These are phyloP conservation scores for Nitzschia sp. DNA, from an alignment of 108 stramenopile genomes.

Conservation along the genomic window DNA sequence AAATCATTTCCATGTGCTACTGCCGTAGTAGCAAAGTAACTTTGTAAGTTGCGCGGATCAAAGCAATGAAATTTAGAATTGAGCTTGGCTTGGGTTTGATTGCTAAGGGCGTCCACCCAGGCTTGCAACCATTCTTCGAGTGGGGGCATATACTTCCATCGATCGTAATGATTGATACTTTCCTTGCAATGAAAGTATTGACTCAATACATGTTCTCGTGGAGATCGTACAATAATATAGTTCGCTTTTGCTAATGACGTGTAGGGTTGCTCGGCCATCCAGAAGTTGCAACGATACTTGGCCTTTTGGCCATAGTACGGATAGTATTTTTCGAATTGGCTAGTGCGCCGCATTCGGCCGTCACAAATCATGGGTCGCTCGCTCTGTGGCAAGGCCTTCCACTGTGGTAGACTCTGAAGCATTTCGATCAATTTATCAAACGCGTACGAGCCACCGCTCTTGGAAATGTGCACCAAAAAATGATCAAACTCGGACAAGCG, in stretches of 20 bases:
- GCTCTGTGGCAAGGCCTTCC: neutral
- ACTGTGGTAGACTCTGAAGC: neutral
- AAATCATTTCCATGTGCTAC: neutral
- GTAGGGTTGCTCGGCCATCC: slow-evolving; percentile 20
- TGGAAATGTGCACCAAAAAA: slow-evolving; percentile 16
- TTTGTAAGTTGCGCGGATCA: slow-evolving; percentile 16
- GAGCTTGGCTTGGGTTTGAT: neutral
- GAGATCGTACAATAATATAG: slow-evolving; percentile 1
- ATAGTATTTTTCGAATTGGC: neutral
- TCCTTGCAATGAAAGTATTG: slow-evolving; percentile 25
- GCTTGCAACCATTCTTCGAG: slow-evolving; percentile 10
- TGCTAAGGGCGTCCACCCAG: slow-evolving; percentile 6
- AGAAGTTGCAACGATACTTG: slow-evolving; percentile 4
- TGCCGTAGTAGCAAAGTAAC: neutral
- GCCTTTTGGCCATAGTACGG: neutral
- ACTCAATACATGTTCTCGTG: slow-evolving; percentile 2
- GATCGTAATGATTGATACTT: slow-evolving; percentile 8
- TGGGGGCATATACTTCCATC: slow-evolving; percentile 4
- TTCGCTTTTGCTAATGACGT: neutral
- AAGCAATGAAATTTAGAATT: slow-evolving; percentile 6
- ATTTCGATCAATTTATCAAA: slow-evolving; percentile 12
- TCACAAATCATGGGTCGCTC: neutral
- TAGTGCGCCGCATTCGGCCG: neutral
- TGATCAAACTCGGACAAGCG: slow-evolving; percentile 7
- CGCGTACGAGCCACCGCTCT: slow-evolving; percentile 7